Evolutionary conservation across 208 protist genomes (phyloP), one percentile per base, ranked within the genome.

Genomic region (Crithidia brevicula): DNA sequence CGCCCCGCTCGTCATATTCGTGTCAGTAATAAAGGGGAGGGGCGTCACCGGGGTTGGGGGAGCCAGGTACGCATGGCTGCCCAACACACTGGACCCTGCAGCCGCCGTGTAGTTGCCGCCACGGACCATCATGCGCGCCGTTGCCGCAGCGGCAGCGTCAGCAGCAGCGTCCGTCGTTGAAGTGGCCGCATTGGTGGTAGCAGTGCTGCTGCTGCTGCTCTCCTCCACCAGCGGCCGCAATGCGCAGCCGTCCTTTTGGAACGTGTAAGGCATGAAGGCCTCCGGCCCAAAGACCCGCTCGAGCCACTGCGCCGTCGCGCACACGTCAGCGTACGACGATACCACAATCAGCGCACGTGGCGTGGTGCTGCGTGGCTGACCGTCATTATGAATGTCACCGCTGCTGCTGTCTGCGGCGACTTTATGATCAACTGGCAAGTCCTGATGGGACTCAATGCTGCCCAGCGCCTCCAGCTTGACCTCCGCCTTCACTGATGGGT

Each of bases 261-360:
- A 77, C 2, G 81, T 89, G 43, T 80, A 65, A 1, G 68, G 67
- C 2, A 47, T 18, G 63, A 94, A 94, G 0, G 83, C 82, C n/a
- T 75, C 74, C 1, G 68, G 67, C 42, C 81, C 85, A 60, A 94
- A 94, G 42, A 90, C 70, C 43, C 70, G 38, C 25, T 68, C 61
- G 16, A 94, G 61, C 79, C 75, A 91, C 15, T 58, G 77, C 40
- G 67, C 73, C 25, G 67, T 67, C 13, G 72, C 64, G 15, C 74
- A 31, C 13, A 88, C 52, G 11, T 91, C 83, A 18, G 66, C 23
- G 67, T 80, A 83, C 46, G 54, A 72, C 28, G 67, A 53, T 33
- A 94, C 25, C 30, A 94, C 54, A 30, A 94, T 56, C 33, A 94
- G 34, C 3, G 78, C 84, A 13, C 72, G 77, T 11, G 87, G 87